Evolutionary conservation across 163 green algal species (phyloP).

Genomic region (Smithsoniella earleae): DNA sequence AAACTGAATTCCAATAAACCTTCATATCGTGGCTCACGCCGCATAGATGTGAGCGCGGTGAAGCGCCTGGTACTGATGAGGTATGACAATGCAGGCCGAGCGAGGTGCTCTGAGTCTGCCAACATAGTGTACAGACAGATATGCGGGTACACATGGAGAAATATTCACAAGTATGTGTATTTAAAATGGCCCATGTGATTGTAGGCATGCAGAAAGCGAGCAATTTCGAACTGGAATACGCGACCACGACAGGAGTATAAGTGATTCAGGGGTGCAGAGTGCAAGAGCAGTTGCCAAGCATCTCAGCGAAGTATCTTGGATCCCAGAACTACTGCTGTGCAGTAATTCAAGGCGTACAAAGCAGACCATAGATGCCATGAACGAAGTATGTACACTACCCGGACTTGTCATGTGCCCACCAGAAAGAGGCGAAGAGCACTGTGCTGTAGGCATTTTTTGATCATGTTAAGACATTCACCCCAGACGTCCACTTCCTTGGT

Average conservation of each 20-base stretch:
- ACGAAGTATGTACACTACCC: not conserved
- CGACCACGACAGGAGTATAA: conserved; percentile 20
- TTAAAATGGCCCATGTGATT: not conserved
- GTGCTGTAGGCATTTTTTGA: not conserved
- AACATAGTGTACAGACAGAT: too few species aligned
- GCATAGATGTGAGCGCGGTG: too few species aligned
- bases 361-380: conserved; percentile 24
- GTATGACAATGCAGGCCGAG: too few species aligned
- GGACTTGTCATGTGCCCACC: too few species aligned
- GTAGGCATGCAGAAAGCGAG: conserved; percentile 27
- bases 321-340: conserved; percentile 14
- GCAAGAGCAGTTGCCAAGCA: conserved; percentile 4
- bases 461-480: not conserved
- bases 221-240: not conserved
- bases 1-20: too few species aligned
- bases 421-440: too few species aligned
- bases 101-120: too few species aligned
- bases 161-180: too few species aligned
- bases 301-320: not conserved
- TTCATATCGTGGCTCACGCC: too few species aligned
- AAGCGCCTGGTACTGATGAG: conserved; percentile 19
- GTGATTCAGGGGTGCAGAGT: not conserved
- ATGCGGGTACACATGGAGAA: too few species aligned
- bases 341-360: conserved; percentile 15
- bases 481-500: not conserved